Base-by-base conservation (phyloP, 257 asterid genomes). In the Gentiana straminea region DNA sequence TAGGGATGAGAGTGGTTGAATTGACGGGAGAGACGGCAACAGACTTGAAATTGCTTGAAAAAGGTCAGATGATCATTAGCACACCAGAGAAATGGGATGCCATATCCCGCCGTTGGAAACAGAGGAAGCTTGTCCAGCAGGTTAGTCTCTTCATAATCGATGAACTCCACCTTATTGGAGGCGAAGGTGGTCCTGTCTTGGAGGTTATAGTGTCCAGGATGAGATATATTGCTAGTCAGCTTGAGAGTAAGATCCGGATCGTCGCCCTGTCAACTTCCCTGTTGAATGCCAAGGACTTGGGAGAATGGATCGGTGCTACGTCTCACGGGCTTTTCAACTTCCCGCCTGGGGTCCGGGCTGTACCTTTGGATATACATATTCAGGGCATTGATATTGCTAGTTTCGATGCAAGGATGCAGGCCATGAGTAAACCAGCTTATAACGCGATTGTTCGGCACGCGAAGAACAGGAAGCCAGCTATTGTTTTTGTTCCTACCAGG, bases 231-330 rank as follows among this genome's bases (percentile, higher is more conserved):
- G 53, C 76, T n/a, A 66, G 76, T 51, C 73, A 70, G 64, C 48
- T 58, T 4, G 80, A 55, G 51, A 66, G 65, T 39, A 74, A 66
- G 65, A 70, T 70, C 36, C 76, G 80, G 1, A 63, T 66, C 32
- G 66, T 74, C 15, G 76, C 80, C 57, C 54, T 74, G 43, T 70
- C 76, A 12, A 67, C 76, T 53, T 74, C 80, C 39, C 54, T 74
- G 13, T 73, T 76, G 13, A 66, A 70, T 70, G 80, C 77, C 56
- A 74, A 74, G 66, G 80, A 74, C 67, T 64, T 74, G 62, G 80
- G 76, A 53, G 73, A 70, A 60, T 74, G 80, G 80, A 74, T 74
- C 60, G 80, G 80, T 33, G 80, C 80, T 33, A 75, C 80, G n/a
- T 67, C 80, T 52, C 74, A 70, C 38, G 80, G 80, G 4, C 80